Base-by-base conservation (phyloP, 345 rosid species). In the Stellera chamaejasme region DNA sequence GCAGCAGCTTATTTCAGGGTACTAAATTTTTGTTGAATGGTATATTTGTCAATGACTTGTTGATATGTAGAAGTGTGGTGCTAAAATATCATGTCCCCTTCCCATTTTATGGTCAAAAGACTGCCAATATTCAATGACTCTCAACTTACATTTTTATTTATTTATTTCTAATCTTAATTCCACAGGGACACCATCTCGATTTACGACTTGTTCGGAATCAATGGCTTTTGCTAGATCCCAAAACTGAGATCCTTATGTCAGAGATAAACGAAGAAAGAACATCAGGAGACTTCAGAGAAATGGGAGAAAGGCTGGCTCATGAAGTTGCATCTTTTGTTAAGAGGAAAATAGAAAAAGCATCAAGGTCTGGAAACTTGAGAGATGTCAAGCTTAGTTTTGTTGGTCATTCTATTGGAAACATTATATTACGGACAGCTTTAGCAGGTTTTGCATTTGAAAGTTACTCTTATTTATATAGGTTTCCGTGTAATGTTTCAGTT, bases 181-280 rank as follows among this genome's bases (percentile, higher is more conserved):
- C 50, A 55, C 56, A 89, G 97, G 99, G 97, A 59, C 94, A 93
- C 74, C 97, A 93, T 71, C 81, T 93, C 73, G 99, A 93, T 80
- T 73, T 93, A 51, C 77, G 99, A 62, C 97, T 87, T 69, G 76
- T 89, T 41, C 78, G 97, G 47, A 93, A 89, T 72, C 97, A 89
- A 45, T 93, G 99, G 99, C 96, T 93, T 67, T 65, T 93, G 82
- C 75, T 93, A 60, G 97, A 93, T 72, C 86, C 95, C 11, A 81
- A 72, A 76, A 75, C 79, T 60, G 88, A 93, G 71, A 78, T 89
- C 75, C 96, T 93, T 28, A 89, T 93, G 99, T 93, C 99, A 0
- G 90, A 93, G 67, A 86, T 68, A 63, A 89, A 93, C 68, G 90
- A 89, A 66, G 96, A 87, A 1, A 93, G 71, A 71, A 93, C 99